Base-by-base conservation (phyloP, 768 basidiomycete species). In the Trametes coccinea region DNA sequence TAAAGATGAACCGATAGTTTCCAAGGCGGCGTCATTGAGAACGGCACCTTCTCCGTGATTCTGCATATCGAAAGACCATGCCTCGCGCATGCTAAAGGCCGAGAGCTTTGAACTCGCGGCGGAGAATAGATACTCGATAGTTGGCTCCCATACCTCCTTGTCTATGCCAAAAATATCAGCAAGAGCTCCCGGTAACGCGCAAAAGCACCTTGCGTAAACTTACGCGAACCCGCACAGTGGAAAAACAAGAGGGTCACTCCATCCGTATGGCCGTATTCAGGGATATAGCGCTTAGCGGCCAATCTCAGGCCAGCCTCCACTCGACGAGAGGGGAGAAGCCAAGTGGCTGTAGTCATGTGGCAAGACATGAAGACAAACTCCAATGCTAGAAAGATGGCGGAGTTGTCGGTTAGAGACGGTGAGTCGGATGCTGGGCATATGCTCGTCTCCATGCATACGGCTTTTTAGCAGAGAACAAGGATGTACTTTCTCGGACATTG, bases 1-100 rank as follows among this genome's bases (percentile, higher is more conserved):
- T 6, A 53, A 27, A 6, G 37, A 16, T 4, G 7, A 31, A 5
- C 31, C 34, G 7, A 59, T 22, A 9, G 14, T 5, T 49, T 41
- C 27, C 29, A 65, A 48, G 29, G 39, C 13, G 7, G 13, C 47
- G 3, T 30, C 53, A 48, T 65, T 65, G 17, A 61, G 16, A 3
- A 40, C 31, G 8, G 56, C 51, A 2, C 60, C 51, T 30, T 65
- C 60, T 6, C 64, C 64, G 33, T 65, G 64, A 47, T 46, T 61
- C 56, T 61, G 64, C 46, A 52, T 49, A 22, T 65, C 64, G n/a
- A 65, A 59, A 16, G 64, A 22, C 64, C 64, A 65, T n/a, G 64
- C 64, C 41, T 65, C 64, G 40, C 64, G 64, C 4, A 65, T 33
- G 33, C 60, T 29, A 5, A 48, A 33, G 14, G 11, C 14, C 8